These are phyloP conservation scores for Collybia sp. DNA, from an alignment of 768 basidiomycete species.

Conservation along the genomic window DNA sequence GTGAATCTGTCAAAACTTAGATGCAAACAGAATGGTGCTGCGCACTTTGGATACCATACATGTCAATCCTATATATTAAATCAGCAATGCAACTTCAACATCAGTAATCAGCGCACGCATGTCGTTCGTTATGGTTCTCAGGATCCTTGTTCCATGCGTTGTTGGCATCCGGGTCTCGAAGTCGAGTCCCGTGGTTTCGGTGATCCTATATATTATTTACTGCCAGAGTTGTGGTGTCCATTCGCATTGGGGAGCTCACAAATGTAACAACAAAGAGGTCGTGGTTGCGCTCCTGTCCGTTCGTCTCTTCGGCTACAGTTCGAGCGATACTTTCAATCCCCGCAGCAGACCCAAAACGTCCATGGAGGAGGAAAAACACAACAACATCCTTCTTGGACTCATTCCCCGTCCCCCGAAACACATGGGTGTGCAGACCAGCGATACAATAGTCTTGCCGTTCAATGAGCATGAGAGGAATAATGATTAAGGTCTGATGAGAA, in stretches of 20 bases:
- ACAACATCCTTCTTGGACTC: conserved; percentile 16
- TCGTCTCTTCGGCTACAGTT: conserved; percentile 16
- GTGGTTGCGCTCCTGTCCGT: conserved; percentile 6
- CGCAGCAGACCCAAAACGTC: conserved; percentile 26
- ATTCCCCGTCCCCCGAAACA: conserved; percentile 19
- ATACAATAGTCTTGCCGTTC: conserved; percentile 21
- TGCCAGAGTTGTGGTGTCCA: neutral
- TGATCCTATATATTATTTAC: conserved; percentile 29
- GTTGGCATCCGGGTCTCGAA: conserved; percentile 27
- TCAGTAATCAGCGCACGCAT: conserved; percentile 30
- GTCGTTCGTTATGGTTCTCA: conserved; percentile 26
- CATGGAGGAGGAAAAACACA: conserved; percentile 39
- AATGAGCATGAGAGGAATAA: neutral
- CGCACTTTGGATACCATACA: conserved; percentile 43
- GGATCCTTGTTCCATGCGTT: conserved; percentile 27
- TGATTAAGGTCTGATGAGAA: conserved; percentile 10
- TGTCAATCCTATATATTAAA: conserved; percentile 30
- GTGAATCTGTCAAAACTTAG: neutral
- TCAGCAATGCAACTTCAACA: neutral
- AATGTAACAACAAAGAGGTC: conserved; percentile 33
- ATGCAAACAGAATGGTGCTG: neutral
- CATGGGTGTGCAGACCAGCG: conserved; percentile 30
- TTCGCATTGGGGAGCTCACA: conserved; percentile 17
- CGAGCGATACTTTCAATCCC: conserved; percentile 21
- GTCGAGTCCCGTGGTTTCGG: conserved; percentile 38